Percentiles rank a stretch among this genome's conserved stretches.
Evolutionary conservation across 2,329 filamentous ascomycete species (phyloP).

Genomic region (Epichloe glyceriae): DNA sequence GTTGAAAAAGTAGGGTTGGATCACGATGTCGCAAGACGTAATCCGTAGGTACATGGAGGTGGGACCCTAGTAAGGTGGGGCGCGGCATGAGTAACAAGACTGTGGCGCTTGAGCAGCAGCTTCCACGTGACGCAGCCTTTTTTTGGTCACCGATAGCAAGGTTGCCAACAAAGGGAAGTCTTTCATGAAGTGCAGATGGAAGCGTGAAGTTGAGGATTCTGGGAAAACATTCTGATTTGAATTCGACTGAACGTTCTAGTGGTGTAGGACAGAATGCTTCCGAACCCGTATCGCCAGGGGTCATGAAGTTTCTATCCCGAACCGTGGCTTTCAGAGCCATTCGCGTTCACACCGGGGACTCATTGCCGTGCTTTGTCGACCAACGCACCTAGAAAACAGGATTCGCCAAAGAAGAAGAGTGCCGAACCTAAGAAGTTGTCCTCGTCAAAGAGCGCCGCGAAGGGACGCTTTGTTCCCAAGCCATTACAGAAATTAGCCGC

Average conservation of each 20-base stretch:
- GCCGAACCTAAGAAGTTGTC: neutral
- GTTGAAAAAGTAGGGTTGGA: neutral
- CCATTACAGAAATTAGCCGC: slow-evolving; percentile 2
- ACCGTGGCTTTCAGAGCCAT: slow-evolving; percentile 13
- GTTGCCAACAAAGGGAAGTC: neutral
- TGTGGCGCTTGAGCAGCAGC: too few species aligned
- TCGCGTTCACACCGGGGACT: slow-evolving; percentile 6
- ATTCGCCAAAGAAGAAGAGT: neutral
- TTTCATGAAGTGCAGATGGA: neutral
- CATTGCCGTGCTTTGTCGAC: slow-evolving; percentile 15
- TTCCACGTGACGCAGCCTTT: neutral
- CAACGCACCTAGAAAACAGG: slow-evolving; percentile 7
- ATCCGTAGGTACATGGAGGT: too few species aligned
- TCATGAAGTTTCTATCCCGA: slow-evolving; percentile 19
- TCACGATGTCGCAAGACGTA: neutral
- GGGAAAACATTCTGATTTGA: neutral
- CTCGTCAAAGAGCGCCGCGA: neutral
- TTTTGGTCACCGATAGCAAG: neutral
- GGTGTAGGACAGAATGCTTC: slow-evolving; percentile 5
- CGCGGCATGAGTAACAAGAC: too few species aligned
- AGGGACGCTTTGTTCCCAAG: neutral
- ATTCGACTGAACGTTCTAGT: too few species aligned
- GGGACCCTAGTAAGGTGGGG: neutral
- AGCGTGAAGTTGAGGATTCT: neutral
- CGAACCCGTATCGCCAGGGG: slow-evolving; percentile 4